Percentiles rank a stretch among this genome's conserved stretches.
These are phyloP conservation scores for Kwoniella europaea DNA, from an alignment of 768 basidiomycete species.

Conservation along the genomic window DNA sequence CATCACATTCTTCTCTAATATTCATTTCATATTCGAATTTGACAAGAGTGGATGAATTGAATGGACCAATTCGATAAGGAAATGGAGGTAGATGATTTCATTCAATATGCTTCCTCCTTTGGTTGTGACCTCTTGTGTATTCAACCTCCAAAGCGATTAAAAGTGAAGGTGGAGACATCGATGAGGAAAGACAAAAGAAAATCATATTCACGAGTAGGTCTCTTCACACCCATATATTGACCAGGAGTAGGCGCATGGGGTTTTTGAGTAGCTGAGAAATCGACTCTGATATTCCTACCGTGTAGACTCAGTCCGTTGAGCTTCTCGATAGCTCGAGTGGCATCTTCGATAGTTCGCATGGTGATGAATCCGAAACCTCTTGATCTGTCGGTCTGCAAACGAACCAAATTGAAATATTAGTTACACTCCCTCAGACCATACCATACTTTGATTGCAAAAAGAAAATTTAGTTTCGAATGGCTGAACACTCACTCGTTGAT, in stretches of 20 bases:
- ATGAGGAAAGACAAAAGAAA: background rate
- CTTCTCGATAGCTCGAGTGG: conserved; percentile 81
- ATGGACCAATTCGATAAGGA: too few relatives aligned
- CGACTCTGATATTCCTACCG: conserved; percentile 93
- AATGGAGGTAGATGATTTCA: too few relatives aligned
- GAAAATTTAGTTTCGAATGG: too few relatives aligned
- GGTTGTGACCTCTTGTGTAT: too few relatives aligned
- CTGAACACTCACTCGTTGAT: conserved; percentile 75
- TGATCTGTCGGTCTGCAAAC: conserved; percentile 78
- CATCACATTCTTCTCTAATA: conserved; percentile 1
- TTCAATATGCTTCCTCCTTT: too few relatives aligned
- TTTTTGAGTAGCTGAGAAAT: conserved; percentile 90
- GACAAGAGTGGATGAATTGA: too few relatives aligned
- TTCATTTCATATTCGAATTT: background rate
- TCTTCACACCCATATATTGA: conserved; percentile 87
- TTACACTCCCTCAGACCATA: background rate
- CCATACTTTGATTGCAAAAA: too few relatives aligned
- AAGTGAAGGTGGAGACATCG: too few relatives aligned
- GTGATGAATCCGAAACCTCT: conserved; percentile 98
- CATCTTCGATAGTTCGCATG: conserved; percentile 88
- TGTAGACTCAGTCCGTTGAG: conserved; percentile 93
- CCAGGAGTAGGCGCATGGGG: conserved; percentile 96
- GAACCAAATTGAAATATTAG: background rate
- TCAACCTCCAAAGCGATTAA: too few relatives aligned
- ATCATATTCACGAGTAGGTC: conserved; percentile 37